A percentile compares a stretch with the other conserved stretches of the same genome.
Conservation (phyloP, 192 early-diverging fungal genomes). For the Podila epigama region DNA sequence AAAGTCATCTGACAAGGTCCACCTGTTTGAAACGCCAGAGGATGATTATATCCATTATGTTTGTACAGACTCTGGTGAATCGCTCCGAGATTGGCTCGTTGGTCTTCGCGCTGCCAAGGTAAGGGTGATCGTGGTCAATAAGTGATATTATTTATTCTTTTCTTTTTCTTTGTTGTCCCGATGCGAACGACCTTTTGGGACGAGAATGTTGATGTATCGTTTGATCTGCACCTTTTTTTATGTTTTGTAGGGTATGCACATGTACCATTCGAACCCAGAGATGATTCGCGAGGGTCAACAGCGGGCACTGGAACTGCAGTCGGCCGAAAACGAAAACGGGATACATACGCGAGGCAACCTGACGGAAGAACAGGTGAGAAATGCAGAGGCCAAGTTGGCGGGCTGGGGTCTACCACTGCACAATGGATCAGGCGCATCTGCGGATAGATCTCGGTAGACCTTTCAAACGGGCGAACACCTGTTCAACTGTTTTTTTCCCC, state of each 20-base stretch:
- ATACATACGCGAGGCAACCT: conserved; percentile 21
- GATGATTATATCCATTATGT: conserved; percentile 81
- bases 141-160: no score
- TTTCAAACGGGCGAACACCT: no score
- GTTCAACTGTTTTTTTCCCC: not conserved
- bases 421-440: not conserved
- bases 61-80: conserved; percentile 70
- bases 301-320: conserved; percentile 23
- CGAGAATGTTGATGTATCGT: not conserved
- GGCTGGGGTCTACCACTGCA: conserved; percentile 35
- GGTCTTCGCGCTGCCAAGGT: conserved; percentile 77
- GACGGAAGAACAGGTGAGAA: conserved; percentile 49
- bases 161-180: no score
- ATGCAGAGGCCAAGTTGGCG: conserved; percentile 43
- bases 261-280: conserved; percentile 46
- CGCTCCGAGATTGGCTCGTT: conserved; percentile 76
- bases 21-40: conserved; percentile 84
- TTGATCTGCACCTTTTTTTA: not conserved
- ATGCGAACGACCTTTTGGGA: not conserved
- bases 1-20: conserved; percentile 78
- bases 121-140: conserved; percentile 12
- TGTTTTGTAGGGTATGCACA: conserved; percentile 28
- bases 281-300: conserved; percentile 34
- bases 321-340: conserved; percentile 8
- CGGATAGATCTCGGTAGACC: conserved; percentile 25